Evolutionary conservation across 2,329 filamentous ascomycete genomes (phyloP), one percentile per base, ranked within the genome.

Genomic region (Alternaria sp.): DNA sequence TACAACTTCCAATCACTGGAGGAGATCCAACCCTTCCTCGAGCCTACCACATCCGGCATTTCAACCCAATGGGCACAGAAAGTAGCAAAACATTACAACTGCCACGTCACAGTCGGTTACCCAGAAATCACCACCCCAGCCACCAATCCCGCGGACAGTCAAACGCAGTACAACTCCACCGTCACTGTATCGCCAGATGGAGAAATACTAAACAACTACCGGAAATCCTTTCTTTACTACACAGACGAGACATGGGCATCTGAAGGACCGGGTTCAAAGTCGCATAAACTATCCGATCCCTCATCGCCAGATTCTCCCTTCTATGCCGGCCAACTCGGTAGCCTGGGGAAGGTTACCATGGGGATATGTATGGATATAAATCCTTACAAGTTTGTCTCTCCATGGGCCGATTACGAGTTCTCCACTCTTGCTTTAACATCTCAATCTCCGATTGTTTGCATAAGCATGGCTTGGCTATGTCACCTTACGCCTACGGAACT

Each of bases 391-490:
- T 90, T 90, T 75, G 79, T 83, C 43, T 83, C 87, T 1, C 85
- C 87, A 0, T 89, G 85, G 81, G 82, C 82, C 3, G 83, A 80
- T 4, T 90, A 86, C 73, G 88, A 90, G 70, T 88, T 82, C 68
- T 83, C 79, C 1, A 85, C 81, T 23, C 88, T 91, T 46, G 81
- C 90, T 6, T 75, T 93, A 0, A 79, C 87, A 2, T 79, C 81
- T 0, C 73, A 84, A 0, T 86, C 90, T 0, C 87, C 88, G 13
- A 66, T 94, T 0, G 88, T 92, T 2, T 87, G 93, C 32, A 69
- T 95, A 0, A 88, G 87, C 5, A 94, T 94, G 92, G 91, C 92
- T 0, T 95, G 91, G 92, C 82, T 92, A 30, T 93, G 91, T 15
- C 74, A 81, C 26, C 75, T 87, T 23, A 2, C 82, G 77, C 59